Base-by-base conservation (phyloP, 768 basidiomycete species). In the Pilatotrama ljubarskyi region DNA sequence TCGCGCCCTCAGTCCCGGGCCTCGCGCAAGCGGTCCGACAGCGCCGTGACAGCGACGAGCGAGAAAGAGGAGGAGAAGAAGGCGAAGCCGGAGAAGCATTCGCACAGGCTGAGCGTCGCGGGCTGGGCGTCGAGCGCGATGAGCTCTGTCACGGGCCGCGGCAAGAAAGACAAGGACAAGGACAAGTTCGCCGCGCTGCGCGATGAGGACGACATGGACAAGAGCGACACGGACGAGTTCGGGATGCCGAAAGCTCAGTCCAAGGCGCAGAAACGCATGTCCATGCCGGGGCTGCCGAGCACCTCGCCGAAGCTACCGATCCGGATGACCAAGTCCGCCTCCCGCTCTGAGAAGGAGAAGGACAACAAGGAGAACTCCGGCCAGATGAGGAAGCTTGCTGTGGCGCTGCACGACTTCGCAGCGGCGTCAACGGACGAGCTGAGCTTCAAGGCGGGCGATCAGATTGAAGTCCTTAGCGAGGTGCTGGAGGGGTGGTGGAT, bases 401-500 rank as follows among this genome's bases (percentile, higher is more conserved):
- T 84, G 44, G 93, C 91, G 0, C 67, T 90, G 64, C 85, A 88
- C 68, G 88, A 90, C 71, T 95, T 93, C 71, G 72, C 65, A 5
- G 67, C 76, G 0, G 90, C 85, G 2, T 86, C 86, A 2, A 75
- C 83, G 1, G 93, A 95, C 64, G 94, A 96, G 71, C 77, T 97
- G 37, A 81, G 81, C 42, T 88, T 96, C 75, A 80, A 76, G 58
- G 76, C 79, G 5, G 94, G 93, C 0, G 87, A 88, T 40, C 84
- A 91, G 64, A 88, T 97, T 57, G 72, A 80, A 14, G 86, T 95
- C 26, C 66, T 91, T 26, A 86, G 85, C 35, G 92, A 95, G 70
- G 90, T 94, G 0, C 77, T 93, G 35, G 90, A 91, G 62, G 93
- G 85, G 60, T 95, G 94, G 94, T 95, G 92, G 90, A 83, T 93